phyloP scores from a whole-genome alignment of 2,329 filamentous ascomycete species.

The Aspergillus sclerotialis region DNA sequence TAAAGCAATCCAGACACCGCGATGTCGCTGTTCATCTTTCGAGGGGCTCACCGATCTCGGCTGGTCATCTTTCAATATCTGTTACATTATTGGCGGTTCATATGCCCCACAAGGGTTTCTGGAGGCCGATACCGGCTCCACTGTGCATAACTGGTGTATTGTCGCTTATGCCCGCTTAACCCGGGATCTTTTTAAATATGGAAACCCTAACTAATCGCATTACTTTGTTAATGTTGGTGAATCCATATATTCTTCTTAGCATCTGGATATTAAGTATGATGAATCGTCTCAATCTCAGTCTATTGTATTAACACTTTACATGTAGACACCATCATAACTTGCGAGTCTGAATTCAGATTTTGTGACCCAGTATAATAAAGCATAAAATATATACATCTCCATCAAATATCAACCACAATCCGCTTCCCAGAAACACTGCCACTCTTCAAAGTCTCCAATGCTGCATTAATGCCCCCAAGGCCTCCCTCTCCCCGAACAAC shows the following conservation, averaged over 20 bases:
- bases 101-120: neutral
- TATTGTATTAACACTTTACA: too few species aligned
- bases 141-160: neutral
- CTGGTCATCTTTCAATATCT: conserved; percentile 26
- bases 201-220: too few species aligned
- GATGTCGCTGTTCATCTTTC: conserved; percentile 26
- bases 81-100: conserved; percentile 18
- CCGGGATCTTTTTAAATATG: too few species aligned
- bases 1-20: conserved; percentile 23
- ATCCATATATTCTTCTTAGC: too few species aligned
- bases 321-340: too few species aligned
- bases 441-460: conserved; percentile 58
- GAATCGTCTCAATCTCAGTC: too few species aligned
- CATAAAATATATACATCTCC: conserved; percentile 2
- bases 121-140: neutral
- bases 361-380: too few species aligned
- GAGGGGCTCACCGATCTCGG: conserved; percentile 32
- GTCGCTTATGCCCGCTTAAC: neutral
- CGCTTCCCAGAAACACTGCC: conserved; percentile 63
- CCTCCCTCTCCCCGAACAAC: conserved; percentile 60
- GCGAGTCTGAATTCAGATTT: too few species aligned
- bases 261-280: too few species aligned
- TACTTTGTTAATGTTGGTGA: too few species aligned
- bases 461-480: conserved; percentile 59
- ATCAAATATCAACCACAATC: conserved; percentile 49